These are phyloP conservation scores for Brassica balearica DNA, from an alignment of 441 rosid genomes.

Conservation along the genomic window DNA sequence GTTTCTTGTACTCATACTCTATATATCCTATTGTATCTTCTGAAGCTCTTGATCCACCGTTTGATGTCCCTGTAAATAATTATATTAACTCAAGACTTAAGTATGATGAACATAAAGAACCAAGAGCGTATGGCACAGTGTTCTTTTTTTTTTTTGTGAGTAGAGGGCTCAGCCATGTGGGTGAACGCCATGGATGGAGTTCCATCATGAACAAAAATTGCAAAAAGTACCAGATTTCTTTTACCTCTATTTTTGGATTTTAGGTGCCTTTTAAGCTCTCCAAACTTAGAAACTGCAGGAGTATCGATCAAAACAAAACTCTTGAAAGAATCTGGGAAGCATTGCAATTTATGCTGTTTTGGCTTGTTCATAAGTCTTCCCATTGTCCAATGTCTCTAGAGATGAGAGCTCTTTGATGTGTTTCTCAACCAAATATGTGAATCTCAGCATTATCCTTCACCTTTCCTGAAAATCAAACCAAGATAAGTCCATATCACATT, in stretches of 20 bases:
- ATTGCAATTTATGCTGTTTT: too few species aligned
- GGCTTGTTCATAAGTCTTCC: too few species aligned
- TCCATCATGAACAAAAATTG: not conserved
- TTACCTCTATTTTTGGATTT: not conserved
- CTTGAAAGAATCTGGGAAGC: too few species aligned
- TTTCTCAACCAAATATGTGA: too few species aligned
- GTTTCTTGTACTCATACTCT: not conserved
- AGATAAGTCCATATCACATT: too few species aligned
- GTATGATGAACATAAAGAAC: not conserved
- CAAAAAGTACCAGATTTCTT: not conserved
- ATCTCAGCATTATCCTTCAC: too few species aligned
- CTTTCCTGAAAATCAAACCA: too few species aligned
- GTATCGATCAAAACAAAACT: not conserved
- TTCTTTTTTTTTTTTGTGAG: not conserved
- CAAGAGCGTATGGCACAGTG: not conserved
- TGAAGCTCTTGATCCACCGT: not conserved
- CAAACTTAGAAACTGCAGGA: not conserved
- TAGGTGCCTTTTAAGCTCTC: not conserved
- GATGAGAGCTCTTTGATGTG: too few species aligned
- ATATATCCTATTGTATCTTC: not conserved
- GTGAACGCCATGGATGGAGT: not conserved
- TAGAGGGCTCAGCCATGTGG: not conserved
- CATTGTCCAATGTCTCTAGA: too few species aligned
- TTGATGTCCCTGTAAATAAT: not conserved
- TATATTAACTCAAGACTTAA: not conserved